These are phyloP conservation scores for Penstemon davidsonii DNA, from an alignment of 257 asterid species.

Conservation along the genomic window DNA sequence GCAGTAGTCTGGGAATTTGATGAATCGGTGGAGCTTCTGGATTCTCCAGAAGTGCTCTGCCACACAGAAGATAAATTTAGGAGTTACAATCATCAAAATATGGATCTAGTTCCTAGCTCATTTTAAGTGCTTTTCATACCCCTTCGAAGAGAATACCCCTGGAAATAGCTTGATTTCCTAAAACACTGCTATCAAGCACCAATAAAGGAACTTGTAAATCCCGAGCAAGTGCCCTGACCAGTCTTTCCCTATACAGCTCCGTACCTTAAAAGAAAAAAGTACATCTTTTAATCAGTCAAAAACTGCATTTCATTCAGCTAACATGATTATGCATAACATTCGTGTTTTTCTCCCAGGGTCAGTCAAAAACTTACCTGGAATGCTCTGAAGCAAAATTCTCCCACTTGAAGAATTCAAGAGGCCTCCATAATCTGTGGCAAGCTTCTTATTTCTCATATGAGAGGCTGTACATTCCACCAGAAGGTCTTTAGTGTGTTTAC, in stretches of 20 bases:
- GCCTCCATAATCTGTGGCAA: slow-evolving; percentile 65
- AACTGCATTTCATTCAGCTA: neutral
- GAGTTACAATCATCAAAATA: slow-evolving; percentile 18
- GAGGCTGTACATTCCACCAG: slow-evolving; percentile 90
- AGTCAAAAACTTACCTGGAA: slow-evolving; percentile 58
- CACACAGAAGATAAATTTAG: slow-evolving; percentile 13
- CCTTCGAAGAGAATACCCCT: slow-evolving; percentile 13
- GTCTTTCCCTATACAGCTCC: slow-evolving; percentile 93
- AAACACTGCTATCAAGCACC: slow-evolving; percentile 84
- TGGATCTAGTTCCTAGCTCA: slow-evolving; percentile 18
- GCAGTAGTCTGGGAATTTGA: slow-evolving; percentile 44
- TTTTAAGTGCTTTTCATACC: slow-evolving; percentile 13
- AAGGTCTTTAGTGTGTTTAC: slow-evolving; percentile 70
- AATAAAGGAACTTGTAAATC: slow-evolving; percentile 82
- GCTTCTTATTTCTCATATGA: slow-evolving; percentile 74
- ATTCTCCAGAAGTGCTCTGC: slow-evolving; percentile 77
- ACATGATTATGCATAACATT: slow-evolving; percentile 7
- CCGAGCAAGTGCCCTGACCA: slow-evolving; percentile 91
- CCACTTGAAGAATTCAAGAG: slow-evolving; percentile 81
- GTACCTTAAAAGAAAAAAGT: slow-evolving; percentile 55
- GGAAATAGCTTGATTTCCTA: slow-evolving; percentile 22
- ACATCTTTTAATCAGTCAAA: slow-evolving; percentile 21
- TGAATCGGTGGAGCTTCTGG: slow-evolving; percentile 60
- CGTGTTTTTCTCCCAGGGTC: neutral
- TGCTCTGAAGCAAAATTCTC: slow-evolving; percentile 84